phyloP scores from a whole-genome alignment of 257 asterid species.

The Apocynum venetum region DNA sequence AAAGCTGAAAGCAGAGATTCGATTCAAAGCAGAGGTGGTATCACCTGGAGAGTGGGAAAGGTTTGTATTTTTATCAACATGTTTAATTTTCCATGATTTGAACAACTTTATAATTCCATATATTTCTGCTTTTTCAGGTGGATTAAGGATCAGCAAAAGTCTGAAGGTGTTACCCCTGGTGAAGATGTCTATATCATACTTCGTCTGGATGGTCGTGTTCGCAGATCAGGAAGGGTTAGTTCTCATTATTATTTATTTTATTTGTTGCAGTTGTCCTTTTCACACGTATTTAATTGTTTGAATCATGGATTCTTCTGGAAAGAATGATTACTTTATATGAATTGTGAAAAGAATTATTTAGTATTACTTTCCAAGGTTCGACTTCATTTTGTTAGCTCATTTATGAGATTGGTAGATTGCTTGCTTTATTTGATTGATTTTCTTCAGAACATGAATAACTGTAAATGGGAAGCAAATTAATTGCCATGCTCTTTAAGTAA shows the following conservation, averaged over 20 bases:
- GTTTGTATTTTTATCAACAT: conserved; percentile 31
- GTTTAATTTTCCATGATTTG: neutral
- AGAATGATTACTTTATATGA: neutral
- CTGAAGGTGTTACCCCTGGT: conserved; percentile 88
- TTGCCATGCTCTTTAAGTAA: neutral
- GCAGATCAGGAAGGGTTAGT: conserved; percentile 91
- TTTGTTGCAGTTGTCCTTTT: neutral
- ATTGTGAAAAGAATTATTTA: neutral
- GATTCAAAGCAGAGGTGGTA: conserved; percentile 86
- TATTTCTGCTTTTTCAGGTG: conserved; percentile 46
- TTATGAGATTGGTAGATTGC: too few species aligned
- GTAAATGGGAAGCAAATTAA: neutral
- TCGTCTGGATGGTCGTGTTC: conserved; percentile 96
- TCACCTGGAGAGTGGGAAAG: conserved; percentile 95
- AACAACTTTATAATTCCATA: neutral
- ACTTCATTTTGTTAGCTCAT: too few species aligned
- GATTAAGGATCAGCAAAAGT: conserved; percentile 84
- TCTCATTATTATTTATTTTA: neutral
- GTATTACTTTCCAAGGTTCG: neutral
- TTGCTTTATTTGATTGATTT: too few species aligned
- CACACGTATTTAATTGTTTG: neutral
- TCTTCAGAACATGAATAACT: too few species aligned
- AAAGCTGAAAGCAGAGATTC: conserved; percentile 83
- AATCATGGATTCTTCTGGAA: neutral
- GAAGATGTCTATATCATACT: conserved; percentile 92